Conservation (phyloP, 2,329 filamentous ascomycete species). For the Fusarium sp. region DNA sequence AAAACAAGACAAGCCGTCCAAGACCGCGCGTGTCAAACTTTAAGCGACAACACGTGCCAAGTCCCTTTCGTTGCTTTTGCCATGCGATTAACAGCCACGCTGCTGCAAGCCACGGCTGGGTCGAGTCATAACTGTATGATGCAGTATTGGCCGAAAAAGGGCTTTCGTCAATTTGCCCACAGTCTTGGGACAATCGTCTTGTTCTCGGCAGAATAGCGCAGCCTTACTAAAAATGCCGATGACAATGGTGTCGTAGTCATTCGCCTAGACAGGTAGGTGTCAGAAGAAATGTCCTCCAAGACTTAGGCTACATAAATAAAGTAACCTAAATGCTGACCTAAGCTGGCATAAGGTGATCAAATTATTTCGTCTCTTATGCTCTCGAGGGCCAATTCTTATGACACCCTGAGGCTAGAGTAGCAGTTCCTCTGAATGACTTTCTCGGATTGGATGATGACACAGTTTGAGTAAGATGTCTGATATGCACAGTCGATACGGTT, state of each 20-base stretch:
- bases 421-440: not conserved
- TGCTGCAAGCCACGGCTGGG: slow-evolving; percentile 39
- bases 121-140: slow-evolving; percentile 33
- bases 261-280: no score
- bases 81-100: slow-evolving; percentile 32
- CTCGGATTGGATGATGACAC: slow-evolving; percentile 3
- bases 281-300: no score
- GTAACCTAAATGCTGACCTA: no score
- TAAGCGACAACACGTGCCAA: slow-evolving; percentile 46
- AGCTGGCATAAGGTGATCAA: no score
- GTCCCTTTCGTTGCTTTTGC: slow-evolving; percentile 40
- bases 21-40: slow-evolving; percentile 43
- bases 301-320: no score
- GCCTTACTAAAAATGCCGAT: not conserved
- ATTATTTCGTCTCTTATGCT: no score
- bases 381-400: no score
- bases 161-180: not conserved
- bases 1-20: slow-evolving; percentile 30
- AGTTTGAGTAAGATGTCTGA: slow-evolving; percentile 14
- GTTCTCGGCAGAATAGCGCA: not conserved
- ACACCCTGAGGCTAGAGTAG: not conserved
- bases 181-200: not conserved
- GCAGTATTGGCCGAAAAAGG: slow-evolving; percentile 12
- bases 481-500: slow-evolving; percentile 13
- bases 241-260: not conserved